Evolutionary conservation across 768 basidiomycete genomes (phyloP).

Genomic region (Obba rivulosa): DNA sequence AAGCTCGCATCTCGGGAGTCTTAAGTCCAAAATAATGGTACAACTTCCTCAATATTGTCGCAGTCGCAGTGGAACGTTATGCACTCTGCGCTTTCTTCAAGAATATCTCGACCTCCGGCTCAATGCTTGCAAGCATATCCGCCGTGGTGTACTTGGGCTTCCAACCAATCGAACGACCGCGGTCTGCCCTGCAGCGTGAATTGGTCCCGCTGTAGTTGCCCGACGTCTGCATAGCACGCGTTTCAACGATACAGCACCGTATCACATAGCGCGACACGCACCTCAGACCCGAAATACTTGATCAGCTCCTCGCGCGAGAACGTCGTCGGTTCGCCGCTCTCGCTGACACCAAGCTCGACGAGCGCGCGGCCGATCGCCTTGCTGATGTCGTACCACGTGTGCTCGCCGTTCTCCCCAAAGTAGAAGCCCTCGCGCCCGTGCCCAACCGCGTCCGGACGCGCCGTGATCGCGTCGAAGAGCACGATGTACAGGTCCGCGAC

Average conservation of each 20-base stretch:
- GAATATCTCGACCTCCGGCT: conserved; percentile 29
- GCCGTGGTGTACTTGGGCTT: conserved; percentile 33
- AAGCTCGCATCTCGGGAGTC: no score
- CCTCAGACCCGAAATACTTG: conserved; percentile 9
- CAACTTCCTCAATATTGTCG: no score
- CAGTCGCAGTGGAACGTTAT: no score
- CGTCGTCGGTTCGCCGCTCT: conserved; percentile 31
- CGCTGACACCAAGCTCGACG: conserved; percentile 19
- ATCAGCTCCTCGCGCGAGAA: conserved; percentile 41
- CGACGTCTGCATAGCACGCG: no score
- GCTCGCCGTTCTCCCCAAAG: conserved; percentile 24
- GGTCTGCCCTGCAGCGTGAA: conserved; percentile 9
- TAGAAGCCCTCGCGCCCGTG: conserved; percentile 31
- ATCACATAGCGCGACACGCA: no score
- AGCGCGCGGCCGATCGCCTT: conserved; percentile 29
- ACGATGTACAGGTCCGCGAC: conserved; percentile 37
- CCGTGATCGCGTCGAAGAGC: conserved; percentile 33
- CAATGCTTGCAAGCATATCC: conserved; percentile 39
- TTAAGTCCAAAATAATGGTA: no score
- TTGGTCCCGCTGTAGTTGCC: conserved; percentile 5
- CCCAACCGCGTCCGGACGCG: conserved; percentile 10
- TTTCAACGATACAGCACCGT: no score
- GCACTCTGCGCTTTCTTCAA: no score
- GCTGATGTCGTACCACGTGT: conserved; percentile 25
- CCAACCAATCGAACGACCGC: conserved; percentile 38